A percentile compares a stretch with the other conserved stretches of the same genome.
Conservation (phyloP, 495 filamentous ascomycete species). For the Umbilicaria muhlenbergii region DNA sequence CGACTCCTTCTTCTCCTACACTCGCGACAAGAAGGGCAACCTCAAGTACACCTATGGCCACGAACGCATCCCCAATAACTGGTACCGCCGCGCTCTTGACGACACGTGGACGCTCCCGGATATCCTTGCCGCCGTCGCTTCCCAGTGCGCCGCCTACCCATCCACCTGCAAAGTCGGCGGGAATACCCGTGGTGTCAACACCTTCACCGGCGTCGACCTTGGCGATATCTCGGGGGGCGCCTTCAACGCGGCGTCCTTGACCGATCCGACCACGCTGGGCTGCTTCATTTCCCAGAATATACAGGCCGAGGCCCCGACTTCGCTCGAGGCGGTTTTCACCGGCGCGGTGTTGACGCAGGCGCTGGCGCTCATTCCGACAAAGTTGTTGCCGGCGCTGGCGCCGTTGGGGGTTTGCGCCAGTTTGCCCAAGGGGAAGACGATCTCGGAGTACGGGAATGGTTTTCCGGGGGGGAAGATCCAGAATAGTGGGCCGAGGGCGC, state of each 20-base stretch:
- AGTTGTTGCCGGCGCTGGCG: too few species aligned
- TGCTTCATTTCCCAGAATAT: constrained; percentile 29
- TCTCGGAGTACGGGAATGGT: too few species aligned
- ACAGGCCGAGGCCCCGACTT: too few species aligned
- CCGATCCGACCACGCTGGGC: constrained; percentile 27
- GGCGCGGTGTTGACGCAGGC: too few species aligned
- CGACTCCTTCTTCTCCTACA: constrained; percentile 32
- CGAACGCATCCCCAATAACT: constrained; percentile 43
- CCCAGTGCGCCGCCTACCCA: constrained; percentile 12
- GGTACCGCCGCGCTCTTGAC: constrained; percentile 34
- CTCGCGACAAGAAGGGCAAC: constrained; percentile 17
- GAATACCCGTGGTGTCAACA: constrained; percentile 38
- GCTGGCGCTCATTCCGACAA: too few species aligned
- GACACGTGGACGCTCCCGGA: neutral
- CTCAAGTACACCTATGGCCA: constrained; percentile 29
- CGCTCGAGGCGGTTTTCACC: too few species aligned
- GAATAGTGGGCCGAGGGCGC: too few species aligned
- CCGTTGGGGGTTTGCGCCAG: too few species aligned
- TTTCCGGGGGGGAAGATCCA: too few species aligned
- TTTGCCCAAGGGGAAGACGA: too few species aligned
- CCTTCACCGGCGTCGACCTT: constrained; percentile 35
- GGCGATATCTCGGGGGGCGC: constrained; percentile 35
- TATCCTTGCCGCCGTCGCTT: constrained; percentile 15
- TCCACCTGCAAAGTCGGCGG: constrained; percentile 26
- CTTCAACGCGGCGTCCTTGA: constrained; percentile 22